phyloP scores from a whole-genome alignment of 176 grass and related monocot species.

The Tillandsia fasciculata region DNA sequence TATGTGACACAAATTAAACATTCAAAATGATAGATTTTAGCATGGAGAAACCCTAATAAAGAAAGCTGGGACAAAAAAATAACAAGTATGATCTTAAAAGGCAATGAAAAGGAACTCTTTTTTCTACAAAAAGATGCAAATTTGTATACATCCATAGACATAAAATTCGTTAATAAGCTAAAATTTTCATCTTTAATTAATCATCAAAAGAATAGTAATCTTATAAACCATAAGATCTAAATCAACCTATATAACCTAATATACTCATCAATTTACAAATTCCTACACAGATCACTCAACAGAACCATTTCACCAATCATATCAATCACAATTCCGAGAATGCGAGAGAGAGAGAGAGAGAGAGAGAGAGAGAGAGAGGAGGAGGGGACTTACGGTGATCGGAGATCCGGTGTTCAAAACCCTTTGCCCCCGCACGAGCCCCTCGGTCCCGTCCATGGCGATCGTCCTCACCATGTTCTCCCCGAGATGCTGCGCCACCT shows the following conservation, averaged over 20 bases:
- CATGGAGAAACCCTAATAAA: not conserved
- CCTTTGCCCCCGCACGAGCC: slow-evolving; percentile 71
- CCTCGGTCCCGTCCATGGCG: slow-evolving; percentile 89
- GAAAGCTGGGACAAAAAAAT: not conserved
- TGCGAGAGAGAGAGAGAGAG: slow-evolving; percentile 5
- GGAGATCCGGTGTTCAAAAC: slow-evolving; percentile 90
- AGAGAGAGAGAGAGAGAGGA: not conserved
- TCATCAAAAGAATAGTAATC: too few species aligned
- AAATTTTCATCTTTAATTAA: too few species aligned
- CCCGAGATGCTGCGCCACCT: slow-evolving; percentile 94
- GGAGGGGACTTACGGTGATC: slow-evolving; percentile 51
- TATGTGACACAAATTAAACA: not conserved
- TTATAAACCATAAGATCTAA: too few species aligned
- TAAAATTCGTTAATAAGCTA: too few species aligned
- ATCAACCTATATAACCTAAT: not conserved
- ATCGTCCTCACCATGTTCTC: slow-evolving; percentile 94
- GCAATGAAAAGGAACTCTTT: too few species aligned
- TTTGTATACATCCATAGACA: too few species aligned
- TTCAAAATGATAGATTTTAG: not conserved
- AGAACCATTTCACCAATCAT: slow-evolving; percentile 17
- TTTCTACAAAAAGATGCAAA: too few species aligned
- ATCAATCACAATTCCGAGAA: not conserved
- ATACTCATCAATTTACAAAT: not conserved
- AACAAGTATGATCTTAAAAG: not conserved
- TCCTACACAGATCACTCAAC: not conserved